phyloP scores from a whole-genome alignment of 768 basidiomycete species.

The Podaxis pistillaris region DNA sequence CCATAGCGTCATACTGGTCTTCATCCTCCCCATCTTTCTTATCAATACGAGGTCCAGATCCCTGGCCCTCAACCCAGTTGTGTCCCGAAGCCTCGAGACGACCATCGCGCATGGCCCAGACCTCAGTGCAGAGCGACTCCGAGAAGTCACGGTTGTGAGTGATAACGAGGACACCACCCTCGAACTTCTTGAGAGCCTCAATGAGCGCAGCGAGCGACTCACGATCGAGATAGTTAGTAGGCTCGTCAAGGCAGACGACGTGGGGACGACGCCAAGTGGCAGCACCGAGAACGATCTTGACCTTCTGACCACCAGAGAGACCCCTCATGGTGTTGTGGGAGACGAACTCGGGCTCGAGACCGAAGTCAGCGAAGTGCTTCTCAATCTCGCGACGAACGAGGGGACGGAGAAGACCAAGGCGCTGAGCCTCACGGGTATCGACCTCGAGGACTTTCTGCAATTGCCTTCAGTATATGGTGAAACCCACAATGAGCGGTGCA shows the following conservation, averaged over 20 bases:
- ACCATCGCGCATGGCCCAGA: slow-evolving; percentile 99
- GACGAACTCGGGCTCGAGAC: slow-evolving; percentile 98
- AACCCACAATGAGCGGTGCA: not conserved
- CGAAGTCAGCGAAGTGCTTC: slow-evolving; percentile 99
- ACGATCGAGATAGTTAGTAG: slow-evolving; percentile 99
- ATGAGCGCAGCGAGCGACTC: slow-evolving; percentile 99
- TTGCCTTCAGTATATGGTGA: slow-evolving; percentile 15
- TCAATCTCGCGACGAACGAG: slow-evolving; percentile 98
- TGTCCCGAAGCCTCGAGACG: slow-evolving; percentile 94
- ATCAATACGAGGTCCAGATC: slow-evolving; percentile 92
- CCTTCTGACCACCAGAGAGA: slow-evolving; percentile 98
- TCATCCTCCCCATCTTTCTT: slow-evolving; percentile 91
- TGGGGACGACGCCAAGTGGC: slow-evolving; percentile 99
- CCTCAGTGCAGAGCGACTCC: slow-evolving; percentile 95
- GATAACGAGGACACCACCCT: slow-evolving; percentile 97
- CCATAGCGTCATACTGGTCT: slow-evolving; percentile 93
- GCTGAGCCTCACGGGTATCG: slow-evolving; percentile 96
- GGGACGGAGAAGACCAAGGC: slow-evolving; percentile 90
- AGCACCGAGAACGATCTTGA: slow-evolving; percentile 98
- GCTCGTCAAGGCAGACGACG: slow-evolving; percentile 95
- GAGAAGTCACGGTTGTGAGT: slow-evolving; percentile 99
- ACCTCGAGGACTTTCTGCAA: slow-evolving; percentile 91
- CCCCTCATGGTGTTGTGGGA: slow-evolving; percentile 99
- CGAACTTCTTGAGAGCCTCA: slow-evolving; percentile 95
- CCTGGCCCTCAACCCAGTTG: slow-evolving; percentile 99